phyloP scores from a whole-genome alignment of 306 rosid species.

The Lathyrus sativus region DNA sequence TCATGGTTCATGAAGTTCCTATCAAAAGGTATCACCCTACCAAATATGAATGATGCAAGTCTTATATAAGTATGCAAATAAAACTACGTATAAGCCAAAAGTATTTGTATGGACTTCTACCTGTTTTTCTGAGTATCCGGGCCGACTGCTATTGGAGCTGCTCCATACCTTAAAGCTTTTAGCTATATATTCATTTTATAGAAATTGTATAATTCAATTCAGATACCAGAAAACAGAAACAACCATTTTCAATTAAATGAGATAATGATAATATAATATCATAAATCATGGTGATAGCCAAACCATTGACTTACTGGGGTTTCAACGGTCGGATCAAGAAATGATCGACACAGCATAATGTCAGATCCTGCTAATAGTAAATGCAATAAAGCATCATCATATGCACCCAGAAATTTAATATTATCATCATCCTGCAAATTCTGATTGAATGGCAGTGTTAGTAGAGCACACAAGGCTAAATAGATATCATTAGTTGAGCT shows the following conservation, averaged over 20 bases:
- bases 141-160: constrained; percentile 65
- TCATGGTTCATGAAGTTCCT: constrained; percentile 55
- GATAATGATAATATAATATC: no score
- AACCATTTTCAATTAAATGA: neutral
- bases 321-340: constrained; percentile 64
- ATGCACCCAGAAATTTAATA: constrained; percentile 43
- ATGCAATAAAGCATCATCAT: constrained; percentile 61
- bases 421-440: constrained; percentile 57
- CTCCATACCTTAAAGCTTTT: constrained; percentile 82
- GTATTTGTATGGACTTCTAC: no score
- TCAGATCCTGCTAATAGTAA: constrained; percentile 78
- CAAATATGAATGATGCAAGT: constrained; percentile 17
- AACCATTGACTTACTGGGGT: constrained; percentile 60
- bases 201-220: neutral
- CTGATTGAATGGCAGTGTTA: constrained; percentile 30
- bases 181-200: constrained; percentile 51
- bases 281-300: neutral
- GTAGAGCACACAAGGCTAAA: constrained; percentile 13
- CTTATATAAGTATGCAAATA: constrained; percentile 5
- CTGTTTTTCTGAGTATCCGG: constrained; percentile 20
- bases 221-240: neutral
- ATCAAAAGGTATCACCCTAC: constrained; percentile 25
- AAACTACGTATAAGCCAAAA: no score
- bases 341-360: constrained; percentile 74
- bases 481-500: neutral